Evolutionary conservation across 768 basidiomycete genomes (phyloP), one percentile per base, ranked within the genome.

Genomic region (Suillus spraguei): DNA sequence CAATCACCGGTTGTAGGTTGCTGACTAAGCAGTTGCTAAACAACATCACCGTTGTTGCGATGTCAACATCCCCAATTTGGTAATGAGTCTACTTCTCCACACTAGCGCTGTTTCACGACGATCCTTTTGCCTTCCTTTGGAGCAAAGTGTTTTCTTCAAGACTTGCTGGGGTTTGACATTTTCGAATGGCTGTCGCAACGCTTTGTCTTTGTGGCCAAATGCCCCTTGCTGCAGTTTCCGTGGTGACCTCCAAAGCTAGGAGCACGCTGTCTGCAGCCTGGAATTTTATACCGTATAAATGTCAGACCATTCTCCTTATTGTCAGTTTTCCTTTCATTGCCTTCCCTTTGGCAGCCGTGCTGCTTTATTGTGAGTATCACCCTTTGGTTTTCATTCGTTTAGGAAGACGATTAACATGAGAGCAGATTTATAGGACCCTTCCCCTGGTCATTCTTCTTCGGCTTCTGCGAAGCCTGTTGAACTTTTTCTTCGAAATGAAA

Each of bases 311-410:
- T 62, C 69, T 70, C 68, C 65, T 65, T 65, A 61, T 64, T 59
- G 49, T 70, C 65, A 63, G 46, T 59, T 64, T 68, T 50, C 63
- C 59, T 64, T 61, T 50, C 60, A 64, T 65, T 64, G 63, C 67
- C 68, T 71, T 68, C 69, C 11, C 64, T 64, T 69, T 69, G 66
- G 84, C 86, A 86, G 85, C 86, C 73, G 85, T 64, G 86, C 85
- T 87, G 86, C 80, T 60, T 53, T 60, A 32, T 58, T 52, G 36
- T 42, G 54, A 66, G 59, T 32, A 42, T 22, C 39, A 14, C 13
- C 28, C 8, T 24, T 41, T 17, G 20, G 4, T 22, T 39, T 54
- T 47, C 28, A 17, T 62, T 28, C 53, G 13, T 42, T 53, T 24
- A 33, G 41, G 38, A 62, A 32, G 50, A 58, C 11, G 24, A 28